These are phyloP conservation scores for Hygrophoropsis aurantiaca DNA, from an alignment of 768 basidiomycete species.

Conservation along the genomic window DNA sequence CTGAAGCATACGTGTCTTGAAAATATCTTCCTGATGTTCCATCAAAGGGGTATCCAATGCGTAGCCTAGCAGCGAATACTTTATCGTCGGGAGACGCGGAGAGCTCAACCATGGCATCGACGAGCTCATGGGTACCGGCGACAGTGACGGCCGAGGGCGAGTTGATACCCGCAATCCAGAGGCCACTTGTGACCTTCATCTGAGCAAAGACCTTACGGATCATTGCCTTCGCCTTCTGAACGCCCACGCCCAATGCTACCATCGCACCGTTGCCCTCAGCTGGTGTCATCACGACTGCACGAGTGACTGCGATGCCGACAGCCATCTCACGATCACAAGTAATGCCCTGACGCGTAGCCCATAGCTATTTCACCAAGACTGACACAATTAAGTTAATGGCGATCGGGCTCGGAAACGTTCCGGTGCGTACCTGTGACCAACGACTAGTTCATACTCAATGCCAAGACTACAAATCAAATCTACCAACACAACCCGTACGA, in stretches of 20 bases:
- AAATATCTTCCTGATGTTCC: conserved; percentile 31
- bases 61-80: conserved; percentile 28
- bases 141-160: conserved; percentile 36
- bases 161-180: conserved; percentile 37
- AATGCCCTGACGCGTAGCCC: conserved; percentile 37
- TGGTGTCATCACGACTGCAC: conserved; percentile 34
- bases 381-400: conserved; percentile 5
- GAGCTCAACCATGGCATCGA: conserved; percentile 27
- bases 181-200: conserved; percentile 21
- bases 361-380: conserved; percentile 35
- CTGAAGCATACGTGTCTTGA: conserved; percentile 19
- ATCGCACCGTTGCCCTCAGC: conserved; percentile 36
- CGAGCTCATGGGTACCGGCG: conserved; percentile 30
- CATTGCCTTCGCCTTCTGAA: conserved; percentile 29
- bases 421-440: conserved; percentile 30
- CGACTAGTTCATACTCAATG: conserved; percentile 31
- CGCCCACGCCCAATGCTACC: conserved; percentile 34
- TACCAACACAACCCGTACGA: conserved; percentile 32
- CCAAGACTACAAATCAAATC: conserved; percentile 32
- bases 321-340: conserved; percentile 33
- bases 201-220: conserved; percentile 30
- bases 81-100: conserved; percentile 17
- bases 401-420: background rate
- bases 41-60: conserved; percentile 31
- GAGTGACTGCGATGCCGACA: conserved; percentile 34